These are phyloP conservation scores for Candida quercuum DNA, from an alignment of 805 yeast genomes.

Conservation along the genomic window DNA sequence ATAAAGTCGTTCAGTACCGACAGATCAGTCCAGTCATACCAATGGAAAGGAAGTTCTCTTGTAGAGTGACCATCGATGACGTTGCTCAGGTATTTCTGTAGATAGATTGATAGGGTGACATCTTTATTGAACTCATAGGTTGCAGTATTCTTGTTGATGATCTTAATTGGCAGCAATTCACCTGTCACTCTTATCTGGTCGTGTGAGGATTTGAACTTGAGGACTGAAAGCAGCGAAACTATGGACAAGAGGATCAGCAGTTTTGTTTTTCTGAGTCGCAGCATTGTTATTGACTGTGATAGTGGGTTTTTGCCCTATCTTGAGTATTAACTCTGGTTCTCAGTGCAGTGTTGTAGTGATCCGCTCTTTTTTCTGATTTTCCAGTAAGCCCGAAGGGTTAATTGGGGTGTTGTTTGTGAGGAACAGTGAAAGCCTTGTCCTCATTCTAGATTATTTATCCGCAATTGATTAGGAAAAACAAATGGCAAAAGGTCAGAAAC, in stretches of 20 bases:
- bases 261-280: not conserved
- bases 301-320: too few species aligned
- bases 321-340: too few species aligned
- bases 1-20: constrained; percentile 34
- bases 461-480: too few species aligned
- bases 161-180: not conserved
- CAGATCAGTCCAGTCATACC: constrained; percentile 55
- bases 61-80: not conserved
- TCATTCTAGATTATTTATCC: too few species aligned
- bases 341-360: too few species aligned
- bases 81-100: too few species aligned
- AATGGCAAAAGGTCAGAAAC: too few species aligned
- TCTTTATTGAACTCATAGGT: not conserved
- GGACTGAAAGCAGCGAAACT: not conserved
- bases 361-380: too few species aligned
- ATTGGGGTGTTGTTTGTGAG: too few species aligned
- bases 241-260: not conserved
- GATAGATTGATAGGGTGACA: not conserved
- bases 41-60: constrained; percentile 38
- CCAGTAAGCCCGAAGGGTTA: too few species aligned
- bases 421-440: too few species aligned
- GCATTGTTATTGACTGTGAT: not conserved
- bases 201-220: not conserved
- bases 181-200: not conserved
- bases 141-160: not conserved